Percentiles rank a stretch among this genome's conserved stretches.
These are phyloP conservation scores for Hemileia vastatrix DNA, from an alignment of 1,284 basidiomycete genomes.

Conservation along the genomic window DNA sequence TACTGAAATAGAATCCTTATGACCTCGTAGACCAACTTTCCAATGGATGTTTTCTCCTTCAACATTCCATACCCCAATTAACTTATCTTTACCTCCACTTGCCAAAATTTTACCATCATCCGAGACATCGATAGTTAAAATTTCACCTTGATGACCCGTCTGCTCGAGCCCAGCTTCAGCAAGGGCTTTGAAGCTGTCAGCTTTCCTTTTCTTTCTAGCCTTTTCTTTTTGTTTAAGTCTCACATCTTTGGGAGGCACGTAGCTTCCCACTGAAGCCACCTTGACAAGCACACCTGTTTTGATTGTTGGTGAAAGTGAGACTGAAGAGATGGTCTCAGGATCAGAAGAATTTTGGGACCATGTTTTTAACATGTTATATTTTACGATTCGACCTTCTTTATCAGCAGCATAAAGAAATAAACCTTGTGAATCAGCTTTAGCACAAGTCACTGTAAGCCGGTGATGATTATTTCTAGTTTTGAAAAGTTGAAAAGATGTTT, in stretches of 20 bases:
- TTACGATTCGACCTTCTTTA: slow-evolving; percentile 13
- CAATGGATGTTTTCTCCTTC: neutral
- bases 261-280: neutral
- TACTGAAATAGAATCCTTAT: slow-evolving; percentile 19
- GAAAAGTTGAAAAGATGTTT: slow-evolving; percentile 1
- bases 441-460: slow-evolving; percentile 8
- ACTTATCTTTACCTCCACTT: slow-evolving; percentile 72
- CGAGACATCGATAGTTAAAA: slow-evolving; percentile 71
- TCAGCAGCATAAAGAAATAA: slow-evolving; percentile 9
- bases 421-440: slow-evolving; percentile 8
- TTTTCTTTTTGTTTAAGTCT: slow-evolving; percentile 10
- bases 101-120: slow-evolving; percentile 74
- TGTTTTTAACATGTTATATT: no score
- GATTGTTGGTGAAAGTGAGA: neutral
- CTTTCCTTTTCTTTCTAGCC: slow-evolving; percentile 54
- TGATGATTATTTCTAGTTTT: slow-evolving; percentile 19
- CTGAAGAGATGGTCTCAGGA: slow-evolving; percentile 3
- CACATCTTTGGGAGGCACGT: slow-evolving; percentile 11
- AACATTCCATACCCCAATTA: slow-evolving; percentile 62
- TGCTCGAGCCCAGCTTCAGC: slow-evolving; percentile 45
- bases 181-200: slow-evolving; percentile 46
- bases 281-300: neutral
- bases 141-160: slow-evolving; percentile 74
- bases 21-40: slow-evolving; percentile 17
- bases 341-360: slow-evolving; percentile 2